Evolutionary conservation across 116 monocot genomes (phyloP).

Genomic region (Zostera marina): DNA sequence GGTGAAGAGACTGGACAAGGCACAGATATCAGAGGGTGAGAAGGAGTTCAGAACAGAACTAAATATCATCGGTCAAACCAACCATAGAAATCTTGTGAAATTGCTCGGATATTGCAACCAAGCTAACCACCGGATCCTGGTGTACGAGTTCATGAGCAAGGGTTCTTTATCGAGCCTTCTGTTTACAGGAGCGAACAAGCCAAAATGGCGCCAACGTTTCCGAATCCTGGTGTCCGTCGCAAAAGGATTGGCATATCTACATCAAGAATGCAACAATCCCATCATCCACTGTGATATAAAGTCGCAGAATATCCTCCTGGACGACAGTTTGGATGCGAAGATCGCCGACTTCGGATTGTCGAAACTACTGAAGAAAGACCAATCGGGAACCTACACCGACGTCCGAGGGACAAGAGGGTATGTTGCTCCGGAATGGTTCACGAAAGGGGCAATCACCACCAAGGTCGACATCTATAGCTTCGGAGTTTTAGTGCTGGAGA

Average conservation of each 20-base stretch:
- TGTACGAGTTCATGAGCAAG: constrained; percentile 46
- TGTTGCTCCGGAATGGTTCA: constrained; percentile 25
- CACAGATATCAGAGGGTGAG: constrained; percentile 2
- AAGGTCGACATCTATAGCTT: constrained; percentile 75
- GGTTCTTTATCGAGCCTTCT: constrained; percentile 45
- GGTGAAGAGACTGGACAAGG: constrained; percentile 15
- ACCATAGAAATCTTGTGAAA: too few species aligned
- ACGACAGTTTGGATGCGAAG: background rate
- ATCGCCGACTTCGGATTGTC: constrained; percentile 2
- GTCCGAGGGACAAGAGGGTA: constrained; percentile 24
- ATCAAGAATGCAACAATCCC: constrained; percentile 51
- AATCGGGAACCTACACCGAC: constrained; percentile 1
- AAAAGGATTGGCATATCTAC: constrained; percentile 40
- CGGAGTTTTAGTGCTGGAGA: constrained; percentile 54
- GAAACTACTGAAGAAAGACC: background rate
- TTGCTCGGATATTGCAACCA: too few species aligned
- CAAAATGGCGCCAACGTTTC: constrained; percentile 22
- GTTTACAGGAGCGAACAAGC: background rate
- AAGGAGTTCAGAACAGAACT: constrained; percentile 24
- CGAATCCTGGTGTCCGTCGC: constrained; percentile 33
- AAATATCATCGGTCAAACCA: background rate
- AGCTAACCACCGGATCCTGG: constrained; percentile 10
- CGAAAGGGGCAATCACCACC: constrained; percentile 36
- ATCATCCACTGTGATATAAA: constrained; percentile 76
- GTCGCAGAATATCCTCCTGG: constrained; percentile 55